phyloP scores from a whole-genome alignment of 192 early-diverging fungal genomes.

The Spizellomyces punctatus region DNA sequence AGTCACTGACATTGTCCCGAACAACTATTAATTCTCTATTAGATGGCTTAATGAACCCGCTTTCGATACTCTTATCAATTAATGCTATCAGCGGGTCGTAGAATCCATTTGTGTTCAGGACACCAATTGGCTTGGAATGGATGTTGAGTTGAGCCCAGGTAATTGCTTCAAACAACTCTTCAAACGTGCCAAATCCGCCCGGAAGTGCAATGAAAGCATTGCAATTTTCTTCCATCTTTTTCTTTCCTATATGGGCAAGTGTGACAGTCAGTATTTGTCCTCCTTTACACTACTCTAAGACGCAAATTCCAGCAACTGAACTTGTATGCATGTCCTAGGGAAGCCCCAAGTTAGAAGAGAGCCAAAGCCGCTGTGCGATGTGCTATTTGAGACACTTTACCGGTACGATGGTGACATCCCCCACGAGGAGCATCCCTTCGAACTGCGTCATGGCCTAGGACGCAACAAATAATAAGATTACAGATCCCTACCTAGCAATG shows the following conservation, averaged over 20 bases:
- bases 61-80: slow-evolving; percentile 62
- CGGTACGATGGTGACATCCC: slow-evolving; percentile 59
- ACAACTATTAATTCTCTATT: slow-evolving; percentile 59
- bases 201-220: slow-evolving; percentile 83
- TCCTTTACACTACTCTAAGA: background rate
- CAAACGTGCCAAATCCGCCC: slow-evolving; percentile 81
- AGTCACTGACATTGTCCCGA: slow-evolving; percentile 59
- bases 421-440: slow-evolving; percentile 41
- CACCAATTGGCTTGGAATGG: slow-evolving; percentile 77
- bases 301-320: background rate
- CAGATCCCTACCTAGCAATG: slow-evolving; percentile 44
- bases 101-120: slow-evolving; percentile 78
- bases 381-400: background rate
- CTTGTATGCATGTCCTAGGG: slow-evolving; percentile 78
- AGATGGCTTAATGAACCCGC: slow-evolving; percentile 62
- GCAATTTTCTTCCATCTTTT: slow-evolving; percentile 65
- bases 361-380: no score
- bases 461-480: background rate
- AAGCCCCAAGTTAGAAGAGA: background rate
- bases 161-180: slow-evolving; percentile 82
- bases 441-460: slow-evolving; percentile 16
- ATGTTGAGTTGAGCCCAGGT: slow-evolving; percentile 81
- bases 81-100: slow-evolving; percentile 68
- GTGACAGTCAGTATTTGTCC: background rate
- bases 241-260: slow-evolving; percentile 49